A percentile compares a stretch with the other conserved stretches of the same genome.
phyloP scores from a whole-genome alignment of 2,329 filamentous ascomycete genomes.

The Tympanopsis confertula region DNA sequence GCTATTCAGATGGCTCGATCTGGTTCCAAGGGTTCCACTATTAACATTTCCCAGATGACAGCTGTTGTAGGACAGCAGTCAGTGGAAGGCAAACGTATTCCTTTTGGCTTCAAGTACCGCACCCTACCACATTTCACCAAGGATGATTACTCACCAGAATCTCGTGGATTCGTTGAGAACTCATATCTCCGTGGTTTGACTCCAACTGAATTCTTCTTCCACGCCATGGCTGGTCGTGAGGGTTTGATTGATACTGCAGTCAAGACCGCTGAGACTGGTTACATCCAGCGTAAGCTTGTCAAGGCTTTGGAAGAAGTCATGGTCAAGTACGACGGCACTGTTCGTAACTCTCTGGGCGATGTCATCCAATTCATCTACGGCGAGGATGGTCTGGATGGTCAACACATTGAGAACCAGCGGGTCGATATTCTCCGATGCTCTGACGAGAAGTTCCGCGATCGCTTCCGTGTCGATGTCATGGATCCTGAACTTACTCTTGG shows the following conservation, averaged over 20 bases:
- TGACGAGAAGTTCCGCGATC: conserved; percentile 63
- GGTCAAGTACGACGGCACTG: conserved; percentile 93
- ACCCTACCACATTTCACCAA: conserved; percentile 97
- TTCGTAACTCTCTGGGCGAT: conserved; percentile 91
- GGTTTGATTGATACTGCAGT: conserved; percentile 99
- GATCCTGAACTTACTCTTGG: conserved; percentile 40
- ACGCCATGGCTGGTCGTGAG: conserved; percentile 99
- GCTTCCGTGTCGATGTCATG: conserved; percentile 82
- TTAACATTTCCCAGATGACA: conserved; percentile 99
- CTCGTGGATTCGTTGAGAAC: conserved; percentile 95
- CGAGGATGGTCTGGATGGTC: conserved; percentile 90
- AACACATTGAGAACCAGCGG: conserved; percentile 83
- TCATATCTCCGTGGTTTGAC: conserved; percentile 94
- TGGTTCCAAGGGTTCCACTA: conserved; percentile 95
- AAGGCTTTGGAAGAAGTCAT: conserved; percentile 97
- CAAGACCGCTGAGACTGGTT: conserved; percentile 97
- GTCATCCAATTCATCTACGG: conserved; percentile 96
- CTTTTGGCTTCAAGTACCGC: conserved; percentile 97
- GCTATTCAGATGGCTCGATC: conserved; percentile 92
- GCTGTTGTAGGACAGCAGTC: conserved; percentile 96
- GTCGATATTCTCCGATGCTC: conserved; percentile 79
- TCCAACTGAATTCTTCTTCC: conserved; percentile 96
- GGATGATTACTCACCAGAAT: conserved; percentile 95
- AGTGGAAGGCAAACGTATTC: conserved; percentile 96
- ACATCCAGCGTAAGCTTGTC: conserved; percentile 95